Conservation (phyloP, 371 early-diverging fungal genomes). For the Syncephalastrum sp. region DNA sequence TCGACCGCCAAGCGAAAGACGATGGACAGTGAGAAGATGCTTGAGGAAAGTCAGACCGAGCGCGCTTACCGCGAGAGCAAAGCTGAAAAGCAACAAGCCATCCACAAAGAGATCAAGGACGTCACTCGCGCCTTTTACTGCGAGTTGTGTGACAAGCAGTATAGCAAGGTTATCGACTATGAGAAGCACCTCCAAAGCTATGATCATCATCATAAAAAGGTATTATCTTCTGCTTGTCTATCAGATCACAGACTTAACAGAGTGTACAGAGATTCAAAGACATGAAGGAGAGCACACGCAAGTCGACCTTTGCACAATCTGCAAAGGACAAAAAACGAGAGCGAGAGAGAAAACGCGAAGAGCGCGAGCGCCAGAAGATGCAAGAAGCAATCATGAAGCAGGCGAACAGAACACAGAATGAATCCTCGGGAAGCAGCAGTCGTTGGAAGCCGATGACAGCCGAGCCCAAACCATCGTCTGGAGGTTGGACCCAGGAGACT, state of each 20-base stretch:
- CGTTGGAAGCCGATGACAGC: not conserved
- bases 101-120: slow-evolving; percentile 59
- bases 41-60: slow-evolving; percentile 64
- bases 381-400: slow-evolving; percentile 65
- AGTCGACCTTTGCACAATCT: slow-evolving; percentile 32
- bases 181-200: slow-evolving; percentile 77
- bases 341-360: slow-evolving; percentile 67
- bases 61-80: slow-evolving; percentile 41
- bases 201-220: slow-evolving; percentile 78
- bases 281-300: slow-evolving; percentile 64
- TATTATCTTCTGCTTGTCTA: slow-evolving; percentile 9
- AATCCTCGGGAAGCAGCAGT: slow-evolving; percentile 3
- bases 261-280: slow-evolving; percentile 68
- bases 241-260: not conserved
- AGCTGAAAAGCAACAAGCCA: slow-evolving; percentile 45
- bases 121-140: slow-evolving; percentile 77
- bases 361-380: slow-evolving; percentile 63
- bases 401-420: slow-evolving; percentile 20
- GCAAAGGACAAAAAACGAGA: slow-evolving; percentile 55
- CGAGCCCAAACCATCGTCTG: slow-evolving; percentile 10
- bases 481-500: slow-evolving; percentile 2
- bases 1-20: slow-evolving; percentile 65
- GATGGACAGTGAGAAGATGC: slow-evolving; percentile 58
- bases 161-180: slow-evolving; percentile 70
- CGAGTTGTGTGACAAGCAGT: slow-evolving; percentile 78